Evolutionary conservation across 495 filamentous ascomycete genomes (phyloP).

Genomic region (Penicillium fimorum): DNA sequence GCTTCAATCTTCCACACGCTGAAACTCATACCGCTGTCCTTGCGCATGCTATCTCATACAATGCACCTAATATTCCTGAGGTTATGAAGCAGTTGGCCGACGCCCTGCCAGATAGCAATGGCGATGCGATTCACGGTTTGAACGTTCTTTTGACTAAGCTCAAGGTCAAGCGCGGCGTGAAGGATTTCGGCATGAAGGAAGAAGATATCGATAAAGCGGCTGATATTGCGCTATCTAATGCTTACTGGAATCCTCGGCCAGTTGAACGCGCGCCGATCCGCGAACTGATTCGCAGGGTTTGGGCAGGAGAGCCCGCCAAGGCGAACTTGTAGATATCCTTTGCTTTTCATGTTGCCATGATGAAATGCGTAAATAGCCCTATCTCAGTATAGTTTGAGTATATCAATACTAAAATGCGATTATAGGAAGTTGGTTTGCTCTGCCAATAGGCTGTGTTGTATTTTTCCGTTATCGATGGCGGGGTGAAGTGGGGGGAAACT

Average conservation of each 20-base stretch:
- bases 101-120: conserved; percentile 57
- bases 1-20: conserved; percentile 68
- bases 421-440: neutral
- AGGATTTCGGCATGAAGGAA: conserved; percentile 63
- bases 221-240: conserved; percentile 62
- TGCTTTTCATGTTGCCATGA: neutral
- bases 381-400: neutral
- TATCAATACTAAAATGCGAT: neutral
- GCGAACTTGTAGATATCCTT: conserved; percentile 50
- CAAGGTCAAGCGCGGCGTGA: conserved; percentile 56
- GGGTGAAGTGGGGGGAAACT: conserved; percentile 38
- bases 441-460: conserved; percentile 26
- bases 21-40: conserved; percentile 69
- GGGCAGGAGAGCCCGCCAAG: conserved; percentile 64
- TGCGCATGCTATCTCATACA: conserved; percentile 67
- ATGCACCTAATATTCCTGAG: conserved; percentile 60
- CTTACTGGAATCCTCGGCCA: conserved; percentile 63
- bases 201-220: conserved; percentile 64
- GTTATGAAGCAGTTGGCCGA: conserved; percentile 57
- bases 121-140: conserved; percentile 59
- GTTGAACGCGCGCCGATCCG: conserved; percentile 57
- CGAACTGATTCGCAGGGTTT: conserved; percentile 64
- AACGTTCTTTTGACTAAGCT: conserved; percentile 58
- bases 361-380: neutral
- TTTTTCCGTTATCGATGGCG: conserved; percentile 37